Evolutionary conservation across 2,329 filamentous ascomycete species (phyloP).

Genomic region (Nemania serpens): DNA sequence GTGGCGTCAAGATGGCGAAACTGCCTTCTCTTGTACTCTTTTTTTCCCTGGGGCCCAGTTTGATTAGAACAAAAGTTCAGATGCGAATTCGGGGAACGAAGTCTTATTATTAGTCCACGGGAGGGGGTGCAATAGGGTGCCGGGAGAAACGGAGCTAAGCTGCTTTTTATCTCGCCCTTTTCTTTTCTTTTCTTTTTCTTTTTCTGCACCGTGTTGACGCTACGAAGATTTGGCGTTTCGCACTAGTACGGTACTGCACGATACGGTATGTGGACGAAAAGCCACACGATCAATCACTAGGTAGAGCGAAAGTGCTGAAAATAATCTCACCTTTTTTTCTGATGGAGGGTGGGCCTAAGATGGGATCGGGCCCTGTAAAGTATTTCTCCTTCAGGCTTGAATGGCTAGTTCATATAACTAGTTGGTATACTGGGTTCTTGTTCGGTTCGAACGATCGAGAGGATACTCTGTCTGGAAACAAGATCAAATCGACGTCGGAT

Average conservation of each 20-base stretch:
- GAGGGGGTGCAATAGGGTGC: constrained; percentile 27
- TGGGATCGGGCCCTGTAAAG: constrained; percentile 9
- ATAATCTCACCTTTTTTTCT: constrained; percentile 23
- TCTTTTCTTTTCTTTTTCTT: constrained; percentile 15
- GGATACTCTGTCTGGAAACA: constrained; percentile 19
- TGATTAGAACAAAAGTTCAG: constrained; percentile 33
- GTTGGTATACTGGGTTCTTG: constrained; percentile 11
- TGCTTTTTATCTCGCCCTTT: constrained; percentile 19
- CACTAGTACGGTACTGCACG: constrained; percentile 13
- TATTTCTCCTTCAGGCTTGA: constrained; percentile 8
- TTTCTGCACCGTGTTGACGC: constrained; percentile 26
- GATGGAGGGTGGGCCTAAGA: constrained; percentile 4
- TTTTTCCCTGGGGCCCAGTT: constrained; percentile 20
- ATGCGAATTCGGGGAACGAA: constrained; percentile 18
- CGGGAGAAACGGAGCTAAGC: constrained; percentile 23
- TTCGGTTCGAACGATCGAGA: constrained; percentile 15
- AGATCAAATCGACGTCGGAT: constrained; percentile 15
- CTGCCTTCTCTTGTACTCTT: constrained; percentile 29
- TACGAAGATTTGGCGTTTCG: constrained; percentile 18
- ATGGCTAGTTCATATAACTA: constrained; percentile 7
- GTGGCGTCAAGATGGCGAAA: constrained; percentile 37
- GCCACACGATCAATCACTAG: constrained; percentile 24
- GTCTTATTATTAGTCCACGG: constrained; percentile 28
- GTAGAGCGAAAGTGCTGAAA: constrained; percentile 10
- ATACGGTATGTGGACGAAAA: constrained; percentile 18